phyloP scores from a whole-genome alignment of 768 basidiomycete species.

The Leccinum incarnatum region DNA sequence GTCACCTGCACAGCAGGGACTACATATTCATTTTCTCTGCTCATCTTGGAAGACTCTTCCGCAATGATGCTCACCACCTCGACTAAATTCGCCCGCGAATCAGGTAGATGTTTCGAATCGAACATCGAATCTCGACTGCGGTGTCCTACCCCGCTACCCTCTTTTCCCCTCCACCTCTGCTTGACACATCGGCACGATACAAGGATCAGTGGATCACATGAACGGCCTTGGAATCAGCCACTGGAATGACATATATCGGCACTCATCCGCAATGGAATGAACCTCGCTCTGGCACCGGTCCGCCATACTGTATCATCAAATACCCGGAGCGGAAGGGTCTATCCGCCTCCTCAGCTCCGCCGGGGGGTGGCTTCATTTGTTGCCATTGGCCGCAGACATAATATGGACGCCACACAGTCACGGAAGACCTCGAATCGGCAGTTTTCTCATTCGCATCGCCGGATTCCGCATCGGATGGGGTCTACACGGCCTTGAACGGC shows the following conservation, averaged over 20 bases:
- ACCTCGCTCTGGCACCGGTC: constrained; percentile 57
- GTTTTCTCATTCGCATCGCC: constrained; percentile 6
- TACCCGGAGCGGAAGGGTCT: constrained; percentile 29
- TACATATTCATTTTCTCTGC: constrained; percentile 17
- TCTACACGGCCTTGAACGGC: constrained; percentile 19
- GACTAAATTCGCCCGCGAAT: constrained; percentile 40
- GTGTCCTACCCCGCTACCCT: constrained; percentile 44
- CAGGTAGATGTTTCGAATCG: constrained; percentile 51
- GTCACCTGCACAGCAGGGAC: constrained; percentile 30
- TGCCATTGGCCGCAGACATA: constrained; percentile 12
- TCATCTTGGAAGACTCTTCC: constrained; percentile 33
- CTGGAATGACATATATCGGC: constrained; percentile 50
- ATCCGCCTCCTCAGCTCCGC: constrained; percentile 7
- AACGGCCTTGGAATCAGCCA: constrained; percentile 52
- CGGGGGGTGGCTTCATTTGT: constrained; percentile 15
- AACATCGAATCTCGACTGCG: constrained; percentile 58
- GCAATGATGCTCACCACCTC: constrained; percentile 41
- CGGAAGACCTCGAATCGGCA: constrained; percentile 12
- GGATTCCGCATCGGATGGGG: constrained; percentile 25
- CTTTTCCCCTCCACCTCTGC: constrained; percentile 71
- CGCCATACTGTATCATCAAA: constrained; percentile 50
- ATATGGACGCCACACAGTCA: constrained; percentile 9
- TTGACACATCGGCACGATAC: constrained; percentile 67
- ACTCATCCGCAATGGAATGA: constrained; percentile 74
- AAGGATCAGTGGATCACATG: constrained; percentile 47